Evolutionary conservation across 352 stramenopile genomes (phyloP), one percentile per base, ranked within the genome.

Genomic region (Thraustochytrium sp.): DNA sequence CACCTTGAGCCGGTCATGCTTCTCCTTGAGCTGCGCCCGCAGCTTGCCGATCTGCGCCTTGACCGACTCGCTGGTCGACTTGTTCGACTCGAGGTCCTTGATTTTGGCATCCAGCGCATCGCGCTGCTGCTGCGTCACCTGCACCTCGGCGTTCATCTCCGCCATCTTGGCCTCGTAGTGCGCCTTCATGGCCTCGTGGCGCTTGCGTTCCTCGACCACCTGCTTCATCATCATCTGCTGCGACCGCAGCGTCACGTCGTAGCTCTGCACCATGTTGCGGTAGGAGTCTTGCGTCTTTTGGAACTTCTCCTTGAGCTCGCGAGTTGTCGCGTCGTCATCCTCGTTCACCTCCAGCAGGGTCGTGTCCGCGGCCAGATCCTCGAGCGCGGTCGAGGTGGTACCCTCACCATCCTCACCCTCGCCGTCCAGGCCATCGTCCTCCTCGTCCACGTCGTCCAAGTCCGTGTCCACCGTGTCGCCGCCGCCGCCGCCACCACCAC

Each of bases 161-260:
- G 55, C 61, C 75, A 84, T 76, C 44, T 84, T 84, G 21, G 75
- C 31, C 31, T 84, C 75, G 61, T 84, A 84, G 44, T 84, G 55
- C 11, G 75, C 75, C 49, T 84, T 84, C 61, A 84, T 73, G 29
- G 55, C 61, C 37, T 84, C 61, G 26, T 84, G 63, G 18, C 42
- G 29, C 42, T 84, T 84, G 21, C 75, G 55, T n/a, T 84, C 75
- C 34, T 84, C 75, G 5, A 75, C 75, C 2, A 84, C 36, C 59
- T 83, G 85, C n/a, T 53, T 40, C 75, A 84, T 84, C 18, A 84
- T 73, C 36, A 62, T 40, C 5, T 84, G 55, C 75, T 84, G 85
- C 16, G 55, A 73, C 11, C 61, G 55, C 4, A 84, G 49, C 2
- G 75, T 80, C 40, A 75, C 61, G 29, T 84, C 61, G 49, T 84